Base-by-base conservation (phyloP, 441 rosid species). In the Geranium incanum region DNA sequence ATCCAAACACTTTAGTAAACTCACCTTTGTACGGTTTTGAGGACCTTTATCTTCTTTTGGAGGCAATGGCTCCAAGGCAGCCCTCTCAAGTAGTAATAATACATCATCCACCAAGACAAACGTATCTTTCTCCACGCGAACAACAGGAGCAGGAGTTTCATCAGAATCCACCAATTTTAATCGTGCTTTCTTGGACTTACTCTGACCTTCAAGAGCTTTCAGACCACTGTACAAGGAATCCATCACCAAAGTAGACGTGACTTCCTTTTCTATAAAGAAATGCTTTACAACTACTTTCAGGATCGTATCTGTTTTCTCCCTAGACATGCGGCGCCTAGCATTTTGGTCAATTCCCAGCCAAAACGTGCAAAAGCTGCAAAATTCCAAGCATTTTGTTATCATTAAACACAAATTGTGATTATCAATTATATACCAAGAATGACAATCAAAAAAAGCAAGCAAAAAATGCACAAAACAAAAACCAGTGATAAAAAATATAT, bases 261-360 rank as follows among this genome's bases (percentile, higher is more conserved):
- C 98, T 86, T 93, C 98, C 85, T 95, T 93, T 81, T 95, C 98
- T 74, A 88, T 82, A 78, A 93, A 91, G 83, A 90, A 88, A 78
- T 92, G 92, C 64, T 92, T 95, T 60, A 87, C 95, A 73, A 88
- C 90, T 79, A 86, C 87, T 86, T 89, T 93, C 74, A 91, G 84
- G 77, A 93, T 85, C 69, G 78, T 87, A 70, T 91, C 92, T 73
- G 82, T 78, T 82, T 88, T 91, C 86, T 93, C 98, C 80, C 82
- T 80, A 67, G 91, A 91, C 98, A 93, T 88, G 72, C 77, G 83
- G 50, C 83, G 84, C 78, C 89, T 83, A 43, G 91, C 66, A 82
- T 81, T 86, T 81, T 82, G 92, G 77, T 93, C 96, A 81, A 87
- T 85, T 68, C 86, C 93, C 81, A 76, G 78, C 98, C 98, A 93